phyloP scores from a whole-genome alignment of 768 basidiomycete species.

The Pisolithus orientalis region DNA sequence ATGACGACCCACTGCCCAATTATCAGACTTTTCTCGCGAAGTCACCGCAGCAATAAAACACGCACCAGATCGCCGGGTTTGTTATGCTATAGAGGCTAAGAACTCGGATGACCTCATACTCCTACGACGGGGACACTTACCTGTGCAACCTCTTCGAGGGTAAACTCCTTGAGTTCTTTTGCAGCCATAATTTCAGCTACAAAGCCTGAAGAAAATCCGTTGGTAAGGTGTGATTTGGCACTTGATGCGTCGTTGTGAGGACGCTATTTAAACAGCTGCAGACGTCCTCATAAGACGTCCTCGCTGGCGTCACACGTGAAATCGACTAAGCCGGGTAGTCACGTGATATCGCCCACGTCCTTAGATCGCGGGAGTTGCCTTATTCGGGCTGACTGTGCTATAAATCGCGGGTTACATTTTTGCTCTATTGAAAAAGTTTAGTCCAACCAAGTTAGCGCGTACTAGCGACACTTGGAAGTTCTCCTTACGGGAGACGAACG shows the following conservation, averaged over 20 bases:
- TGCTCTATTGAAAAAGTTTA: no score
- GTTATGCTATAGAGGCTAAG: slow-evolving; percentile 49
- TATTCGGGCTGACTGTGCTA: not conserved
- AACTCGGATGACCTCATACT: not conserved
- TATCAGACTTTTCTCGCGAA: not conserved
- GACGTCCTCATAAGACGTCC: slow-evolving; percentile 1
- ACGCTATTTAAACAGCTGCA: not conserved
- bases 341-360: slow-evolving; percentile 1
- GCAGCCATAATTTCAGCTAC: slow-evolving; percentile 16
- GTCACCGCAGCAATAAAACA: not conserved
- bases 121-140: slow-evolving; percentile 22
- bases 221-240: not conserved
- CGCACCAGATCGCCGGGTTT: slow-evolving; percentile 68
- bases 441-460: no score
- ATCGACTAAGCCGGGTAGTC: not conserved
- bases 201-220: not conserved
- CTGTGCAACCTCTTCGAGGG: slow-evolving; percentile 54
- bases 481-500: no score
- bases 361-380: not conserved
- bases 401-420: not conserved
- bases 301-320: not conserved
- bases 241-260: no score
- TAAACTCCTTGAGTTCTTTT: slow-evolving; percentile 38
- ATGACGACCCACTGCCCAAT: slow-evolving; percentile 67
- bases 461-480: no score